These are phyloP conservation scores for Cystobasidium tubakii DNA, from an alignment of 768 basidiomycete species.

Conservation along the genomic window DNA sequence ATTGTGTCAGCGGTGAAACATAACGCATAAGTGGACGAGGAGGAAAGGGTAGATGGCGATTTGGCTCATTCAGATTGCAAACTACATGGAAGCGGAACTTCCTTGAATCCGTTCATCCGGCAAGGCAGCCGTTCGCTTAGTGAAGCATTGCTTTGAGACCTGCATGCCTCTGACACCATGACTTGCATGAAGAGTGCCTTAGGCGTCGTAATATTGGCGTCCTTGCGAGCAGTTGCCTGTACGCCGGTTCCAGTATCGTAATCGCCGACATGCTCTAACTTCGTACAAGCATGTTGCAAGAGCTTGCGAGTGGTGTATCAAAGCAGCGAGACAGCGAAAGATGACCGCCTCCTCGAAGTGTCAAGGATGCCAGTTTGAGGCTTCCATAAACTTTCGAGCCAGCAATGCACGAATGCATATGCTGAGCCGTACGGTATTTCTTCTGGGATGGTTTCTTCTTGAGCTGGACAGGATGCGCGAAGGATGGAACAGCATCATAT, in stretches of 20 bases:
- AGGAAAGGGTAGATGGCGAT: neutral
- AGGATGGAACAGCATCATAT: too few species aligned
- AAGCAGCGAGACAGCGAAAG: too few species aligned
- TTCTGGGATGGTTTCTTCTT: neutral
- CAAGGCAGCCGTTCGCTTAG: neutral
- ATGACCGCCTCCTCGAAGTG: neutral
- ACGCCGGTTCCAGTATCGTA: neutral
- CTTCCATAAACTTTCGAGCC: neutral
- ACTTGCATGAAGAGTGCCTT: neutral
- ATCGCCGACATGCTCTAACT: too few species aligned
- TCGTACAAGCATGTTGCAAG: neutral
- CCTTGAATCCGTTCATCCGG: constrained; percentile 4
- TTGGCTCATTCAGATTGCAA: constrained; percentile 3
- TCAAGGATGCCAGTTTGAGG: neutral
- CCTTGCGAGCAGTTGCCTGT: neutral
- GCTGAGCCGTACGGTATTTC: neutral
- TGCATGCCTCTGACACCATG: too few species aligned
- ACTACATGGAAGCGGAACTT: neutral
- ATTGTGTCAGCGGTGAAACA: neutral
- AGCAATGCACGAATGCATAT: too few species aligned
- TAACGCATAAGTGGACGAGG: neutral
- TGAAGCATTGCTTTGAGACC: too few species aligned
- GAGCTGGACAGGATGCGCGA: neutral
- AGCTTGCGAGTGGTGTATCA: neutral
- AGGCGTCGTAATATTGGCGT: neutral